Percentiles rank a stretch among this genome's conserved stretches.
Conservation (phyloP, 2,329 filamentous ascomycete genomes). For the Ceratocystis ficicola region DNA sequence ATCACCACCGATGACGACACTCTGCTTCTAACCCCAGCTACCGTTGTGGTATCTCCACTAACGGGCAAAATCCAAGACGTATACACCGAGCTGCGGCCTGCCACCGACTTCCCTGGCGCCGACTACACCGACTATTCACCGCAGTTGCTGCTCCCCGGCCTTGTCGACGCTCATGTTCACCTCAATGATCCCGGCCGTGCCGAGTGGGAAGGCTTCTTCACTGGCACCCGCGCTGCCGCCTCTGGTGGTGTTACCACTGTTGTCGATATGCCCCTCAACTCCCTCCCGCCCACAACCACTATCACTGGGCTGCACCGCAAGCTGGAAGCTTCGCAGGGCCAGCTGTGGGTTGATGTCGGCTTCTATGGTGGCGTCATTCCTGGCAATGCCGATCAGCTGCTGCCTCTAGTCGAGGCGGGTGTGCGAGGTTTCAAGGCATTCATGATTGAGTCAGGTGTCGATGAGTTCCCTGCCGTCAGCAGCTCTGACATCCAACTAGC, state of each 20-base stretch:
- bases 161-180: constrained; percentile 95
- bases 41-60: constrained; percentile 60
- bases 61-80: constrained; percentile 80
- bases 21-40: constrained; percentile 61
- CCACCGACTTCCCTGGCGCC: constrained; percentile 59
- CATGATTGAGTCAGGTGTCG: constrained; percentile 89
- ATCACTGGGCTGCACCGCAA: constrained; percentile 73
- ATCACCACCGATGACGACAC: constrained; percentile 55
- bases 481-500: constrained; percentile 64
- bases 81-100: constrained; percentile 59
- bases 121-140: constrained; percentile 77
- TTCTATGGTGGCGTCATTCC: constrained; percentile 95
- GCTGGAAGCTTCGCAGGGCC: constrained; percentile 64
- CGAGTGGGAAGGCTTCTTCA: constrained; percentile 97
- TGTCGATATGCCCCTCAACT: constrained; percentile 94
- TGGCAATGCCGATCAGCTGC: constrained; percentile 69
- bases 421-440: constrained; percentile 97
- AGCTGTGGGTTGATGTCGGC: constrained; percentile 98
- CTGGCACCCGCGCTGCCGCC: constrained; percentile 82
- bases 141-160: constrained; percentile 70
- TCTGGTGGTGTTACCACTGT: constrained; percentile 95
- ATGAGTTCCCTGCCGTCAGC: constrained; percentile 90
- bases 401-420: constrained; percentile 68
- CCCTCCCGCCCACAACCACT: constrained; percentile 91
- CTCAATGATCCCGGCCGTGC: constrained; percentile 93